Evolutionary conservation across 2,329 filamentous ascomycete species (phyloP), one percentile per base, ranked within the genome.

Genomic region (Aureobasidium musti): DNA sequence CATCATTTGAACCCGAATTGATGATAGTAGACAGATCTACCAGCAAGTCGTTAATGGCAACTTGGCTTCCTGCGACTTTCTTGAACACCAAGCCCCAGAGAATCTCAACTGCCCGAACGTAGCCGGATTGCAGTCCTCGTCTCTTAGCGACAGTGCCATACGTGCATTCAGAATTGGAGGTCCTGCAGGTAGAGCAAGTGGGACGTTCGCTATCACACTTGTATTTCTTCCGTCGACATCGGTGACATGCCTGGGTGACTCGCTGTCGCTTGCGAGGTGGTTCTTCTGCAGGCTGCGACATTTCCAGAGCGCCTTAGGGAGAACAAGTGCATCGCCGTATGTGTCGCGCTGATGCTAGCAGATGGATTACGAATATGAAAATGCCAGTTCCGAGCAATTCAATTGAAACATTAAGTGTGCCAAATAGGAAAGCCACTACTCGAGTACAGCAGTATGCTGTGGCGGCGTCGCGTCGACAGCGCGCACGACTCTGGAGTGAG

Each of bases 101-200:
- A 50, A 90, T 77, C 75, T 93, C 90, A 21, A 93, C 80, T 0
- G 89, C 89, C 39, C 89, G 84, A 65, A 93, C 88, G 73, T 92
- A 92, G 19, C 91, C 90, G n/a, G 90, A 90, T 71, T 90, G 90
- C 13, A 93, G 86, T 4, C 91, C 90, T 69, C 90, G 83, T 75
- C 92, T 92, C 77, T 91, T 91, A 8, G 89, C 87, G 64, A 86
- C 87, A 64, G 88, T 84, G 68, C 89, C 86, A 75, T 92, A 93
- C 19, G 88, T 87, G 75, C 91, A 93, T 39, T 81, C 76, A 57
- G 89, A 82, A 64, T 84, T 85, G 68, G 89, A 84, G 5, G 84
- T 80, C 7, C 82, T 81, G 77, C 90, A 92, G 2, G 88, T 88
- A 54, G 85, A 86, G 74, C 89, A 92, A 17, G 81, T 80, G 6